phyloP scores from a whole-genome alignment of 352 stramenopile genomes.

The Pythium vanterpoolii region DNA sequence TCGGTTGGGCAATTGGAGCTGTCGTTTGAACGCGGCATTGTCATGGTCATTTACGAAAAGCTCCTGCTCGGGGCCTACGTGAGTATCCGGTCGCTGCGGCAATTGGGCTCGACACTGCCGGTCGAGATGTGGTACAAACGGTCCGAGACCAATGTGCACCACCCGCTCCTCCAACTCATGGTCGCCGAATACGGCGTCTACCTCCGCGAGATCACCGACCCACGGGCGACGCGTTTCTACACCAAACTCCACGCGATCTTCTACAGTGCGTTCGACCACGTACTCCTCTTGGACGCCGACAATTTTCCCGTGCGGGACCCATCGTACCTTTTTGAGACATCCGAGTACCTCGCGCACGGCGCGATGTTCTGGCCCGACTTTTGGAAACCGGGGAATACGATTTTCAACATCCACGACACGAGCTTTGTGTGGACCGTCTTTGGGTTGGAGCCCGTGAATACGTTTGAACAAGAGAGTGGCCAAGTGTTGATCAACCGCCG shows the following conservation, averaged over 20 bases:
- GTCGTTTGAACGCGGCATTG: constrained; percentile 40
- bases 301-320: constrained; percentile 69
- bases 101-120: constrained; percentile 47
- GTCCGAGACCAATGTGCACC: constrained; percentile 38
- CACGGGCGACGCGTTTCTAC: constrained; percentile 49
- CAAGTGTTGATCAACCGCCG: constrained; percentile 66
- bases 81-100: constrained; percentile 44
- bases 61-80: constrained; percentile 52
- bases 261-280: constrained; percentile 69
- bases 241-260: constrained; percentile 75
- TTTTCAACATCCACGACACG: constrained; percentile 72
- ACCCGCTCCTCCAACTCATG: constrained; percentile 47
- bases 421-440: constrained; percentile 78
- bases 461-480: constrained; percentile 79
- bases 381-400: constrained; percentile 60
- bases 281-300: constrained; percentile 74
- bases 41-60: constrained; percentile 32
- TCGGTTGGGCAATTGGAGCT: constrained; percentile 23
- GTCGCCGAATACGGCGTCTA: constrained; percentile 41
- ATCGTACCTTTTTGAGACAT: constrained; percentile 55
- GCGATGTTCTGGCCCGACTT: constrained; percentile 84
- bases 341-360: constrained; percentile 38
- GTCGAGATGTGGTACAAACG: constrained; percentile 77
- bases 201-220: constrained; percentile 63
- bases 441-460: constrained; percentile 49